A percentile compares a stretch with the other conserved stretches of the same genome.
Conservation (phyloP, 1,284 basidiomycete species). For the Heterobasidion occidentale region DNA sequence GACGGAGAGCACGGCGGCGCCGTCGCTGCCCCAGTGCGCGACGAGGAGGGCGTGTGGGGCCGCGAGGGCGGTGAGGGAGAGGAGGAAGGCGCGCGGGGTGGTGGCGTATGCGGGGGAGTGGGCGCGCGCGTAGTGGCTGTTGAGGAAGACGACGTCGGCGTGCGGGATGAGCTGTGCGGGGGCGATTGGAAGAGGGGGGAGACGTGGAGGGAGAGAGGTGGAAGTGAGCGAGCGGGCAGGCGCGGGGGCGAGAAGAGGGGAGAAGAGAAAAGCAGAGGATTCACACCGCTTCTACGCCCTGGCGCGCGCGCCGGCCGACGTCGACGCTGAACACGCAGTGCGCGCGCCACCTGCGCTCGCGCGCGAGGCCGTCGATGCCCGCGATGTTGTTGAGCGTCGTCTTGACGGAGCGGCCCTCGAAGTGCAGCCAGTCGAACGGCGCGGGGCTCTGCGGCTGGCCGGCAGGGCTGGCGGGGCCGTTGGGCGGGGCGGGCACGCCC, state of each 20-base stretch:
- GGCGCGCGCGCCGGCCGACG: constrained; percentile 58
- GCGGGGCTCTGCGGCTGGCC: constrained; percentile 30
- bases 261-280: not conserved
- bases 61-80: constrained; percentile 58
- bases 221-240: not conserved
- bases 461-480: constrained; percentile 40
- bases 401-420: constrained; percentile 68
- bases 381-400: constrained; percentile 69
- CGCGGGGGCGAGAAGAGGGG: constrained; percentile 7
- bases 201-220: no score
- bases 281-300: constrained; percentile 72
- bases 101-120: constrained; percentile 47
- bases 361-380: constrained; percentile 69
- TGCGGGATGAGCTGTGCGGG: constrained; percentile 63
- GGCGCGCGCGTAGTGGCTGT: constrained; percentile 57
- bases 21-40: constrained; percentile 68
- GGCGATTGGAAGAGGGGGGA: no score
- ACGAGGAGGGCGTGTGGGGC: constrained; percentile 70
- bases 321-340: constrained; percentile 75
- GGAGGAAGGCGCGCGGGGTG: constrained; percentile 65
- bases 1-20: constrained; percentile 70
- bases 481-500: constrained; percentile 17
- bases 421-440: constrained; percentile 79
- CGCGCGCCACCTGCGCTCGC: constrained; percentile 72
- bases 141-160: constrained; percentile 70